phyloP scores from a whole-genome alignment of 257 asterid genomes.

The Ilex aquifolium region DNA sequence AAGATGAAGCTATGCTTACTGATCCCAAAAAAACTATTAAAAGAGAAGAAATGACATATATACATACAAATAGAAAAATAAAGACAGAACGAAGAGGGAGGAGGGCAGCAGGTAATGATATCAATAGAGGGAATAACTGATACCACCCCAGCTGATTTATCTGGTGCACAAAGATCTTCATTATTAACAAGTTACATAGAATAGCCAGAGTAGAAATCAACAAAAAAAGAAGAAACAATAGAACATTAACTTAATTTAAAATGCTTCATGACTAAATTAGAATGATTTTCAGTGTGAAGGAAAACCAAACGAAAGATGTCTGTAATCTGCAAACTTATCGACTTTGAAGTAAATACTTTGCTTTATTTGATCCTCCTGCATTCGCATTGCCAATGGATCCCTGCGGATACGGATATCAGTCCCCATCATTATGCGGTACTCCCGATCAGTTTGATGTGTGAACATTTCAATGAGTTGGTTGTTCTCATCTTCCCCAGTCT shows the following conservation, averaged over 20 bases:
- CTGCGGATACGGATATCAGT: constrained; percentile 79
- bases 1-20: too few relatives aligned
- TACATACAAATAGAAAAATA: background rate
- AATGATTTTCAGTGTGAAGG: too few relatives aligned
- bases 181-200: too few relatives aligned
- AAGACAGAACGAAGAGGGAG: too few relatives aligned
- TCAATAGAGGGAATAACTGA: too few relatives aligned
- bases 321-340: too few relatives aligned
- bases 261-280: too few relatives aligned
- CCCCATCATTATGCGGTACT: constrained; percentile 94
- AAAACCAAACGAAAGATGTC: too few relatives aligned
- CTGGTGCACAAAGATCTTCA: too few relatives aligned
- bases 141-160: background rate
- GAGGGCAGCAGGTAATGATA: background rate
- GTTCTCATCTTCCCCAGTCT: constrained; percentile 95
- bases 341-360: constrained; percentile 44
- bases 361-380: constrained; percentile 91
- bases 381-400: constrained; percentile 90
- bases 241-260: too few relatives aligned
- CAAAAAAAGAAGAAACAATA: too few relatives aligned
- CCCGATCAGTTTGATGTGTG: constrained; percentile 74
- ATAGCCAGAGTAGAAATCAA: too few relatives aligned
- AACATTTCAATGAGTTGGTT: constrained; percentile 80
- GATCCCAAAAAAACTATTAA: background rate
- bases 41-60: background rate